Base-by-base conservation (phyloP, 805 yeast species). In the Clavispora asparagi region DNA sequence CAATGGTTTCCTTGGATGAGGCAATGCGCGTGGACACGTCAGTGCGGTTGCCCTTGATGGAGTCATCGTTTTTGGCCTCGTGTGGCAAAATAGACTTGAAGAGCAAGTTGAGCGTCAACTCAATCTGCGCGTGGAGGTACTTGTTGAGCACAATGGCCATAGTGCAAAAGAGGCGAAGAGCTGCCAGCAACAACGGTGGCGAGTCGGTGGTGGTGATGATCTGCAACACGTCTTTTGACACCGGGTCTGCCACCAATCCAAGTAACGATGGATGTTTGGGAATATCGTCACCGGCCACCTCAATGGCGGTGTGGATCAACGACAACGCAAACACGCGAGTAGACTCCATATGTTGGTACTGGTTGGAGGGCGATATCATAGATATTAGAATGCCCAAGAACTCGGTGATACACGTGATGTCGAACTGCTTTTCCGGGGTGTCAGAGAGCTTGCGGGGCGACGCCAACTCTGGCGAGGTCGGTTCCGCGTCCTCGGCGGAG, bases 151-250 rank as follows among this genome's bases (percentile, higher is more conserved):
- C 81, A 16, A 85, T 75, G 7, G 85, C 74, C 51, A 92, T 71
- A 12, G 94, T 81, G 5, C 87, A 74, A 56, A 89, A 84, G 26
- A 90, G 71, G 53, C 85, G 86, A 51, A 94, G 71, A 0, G 97
- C 79, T 9, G 86, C 81, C 51, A 83, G 87, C 13, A 92, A 70
- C 10, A 94, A 68, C 2, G 84, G 74, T 2, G 87, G 78, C 14
- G 89, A 85, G 52, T 88, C 95, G 2, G 78, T 73, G 30, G 80
- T 76, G 50, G 95, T 87, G 28, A 90, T 80, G 26, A 90, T 77
- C 61, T 83, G 94, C 40, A 92, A 78, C 27, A 91, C 74, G 58
- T 88, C 87, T 60, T 90, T 92, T 62, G 89, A 87, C n/a, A 91
- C 77, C 9, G 87, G 83, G 57, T 89, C 94, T 1, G 92, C 78